phyloP scores from a whole-genome alignment of 768 basidiomycete species.

The Daedalea quercina region DNA sequence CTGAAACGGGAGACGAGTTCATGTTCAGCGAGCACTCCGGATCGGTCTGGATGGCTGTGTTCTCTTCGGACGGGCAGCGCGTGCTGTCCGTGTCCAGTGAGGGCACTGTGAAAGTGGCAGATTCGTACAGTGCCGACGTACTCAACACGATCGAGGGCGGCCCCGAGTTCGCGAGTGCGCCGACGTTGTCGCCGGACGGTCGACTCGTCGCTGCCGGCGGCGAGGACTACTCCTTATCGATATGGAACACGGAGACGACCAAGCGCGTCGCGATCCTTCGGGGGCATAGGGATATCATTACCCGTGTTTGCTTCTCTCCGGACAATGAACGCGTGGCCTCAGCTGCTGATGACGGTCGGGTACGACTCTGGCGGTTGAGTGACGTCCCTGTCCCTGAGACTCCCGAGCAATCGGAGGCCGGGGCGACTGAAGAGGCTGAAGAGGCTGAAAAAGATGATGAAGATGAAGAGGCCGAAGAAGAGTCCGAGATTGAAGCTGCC shows the following conservation, averaged over 20 bases:
- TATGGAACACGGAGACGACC: conserved; percentile 10
- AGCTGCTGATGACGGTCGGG: conserved; percentile 14
- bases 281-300: conserved; percentile 14
- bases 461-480: no score
- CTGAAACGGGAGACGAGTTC: conserved; percentile 21
- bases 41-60: conserved; percentile 5
- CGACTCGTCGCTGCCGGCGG: conserved; percentile 6
- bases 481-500: no score
- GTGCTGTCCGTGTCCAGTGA: conserved; percentile 13
- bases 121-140: conserved; percentile 3
- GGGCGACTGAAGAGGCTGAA: no score
- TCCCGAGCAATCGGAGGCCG: no score
- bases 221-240: conserved; percentile 2
- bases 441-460: no score
- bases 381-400: neutral
- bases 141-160: conserved; percentile 1
- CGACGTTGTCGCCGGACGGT: conserved; percentile 12
- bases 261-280: conserved; percentile 3
- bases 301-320: conserved; percentile 8
- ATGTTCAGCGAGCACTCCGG: conserved; percentile 5
- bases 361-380: neutral
- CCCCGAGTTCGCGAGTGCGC: neutral
- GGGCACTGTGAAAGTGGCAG: conserved; percentile 5
- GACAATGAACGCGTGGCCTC: conserved; percentile 22
- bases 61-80: conserved; percentile 12